phyloP scores from a whole-genome alignment of 306 rosid species.

The Medicago arabica region DNA sequence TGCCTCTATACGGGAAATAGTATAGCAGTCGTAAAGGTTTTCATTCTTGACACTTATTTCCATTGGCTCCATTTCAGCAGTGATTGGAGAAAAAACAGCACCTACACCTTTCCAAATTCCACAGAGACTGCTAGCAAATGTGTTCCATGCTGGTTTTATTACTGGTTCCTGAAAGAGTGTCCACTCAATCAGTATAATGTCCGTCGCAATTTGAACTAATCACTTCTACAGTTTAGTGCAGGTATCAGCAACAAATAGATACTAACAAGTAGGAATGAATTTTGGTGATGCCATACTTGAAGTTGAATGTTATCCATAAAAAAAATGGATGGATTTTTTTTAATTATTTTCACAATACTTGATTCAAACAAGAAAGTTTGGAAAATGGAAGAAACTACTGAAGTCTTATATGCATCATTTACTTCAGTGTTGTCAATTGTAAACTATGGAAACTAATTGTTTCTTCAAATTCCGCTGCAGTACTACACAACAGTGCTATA shows the following conservation, averaged over 20 bases:
- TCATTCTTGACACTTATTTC: constrained; percentile 69
- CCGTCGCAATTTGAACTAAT: constrained; percentile 12
- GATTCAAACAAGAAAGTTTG: too few relatives aligned
- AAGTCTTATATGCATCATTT: too few relatives aligned
- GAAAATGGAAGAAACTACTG: too few relatives aligned
- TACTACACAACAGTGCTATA: too few relatives aligned
- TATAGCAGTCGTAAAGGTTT: constrained; percentile 90
- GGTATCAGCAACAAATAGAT: background rate
- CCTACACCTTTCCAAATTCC: constrained; percentile 99
- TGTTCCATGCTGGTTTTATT: constrained; percentile 85
- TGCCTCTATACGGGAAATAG: constrained; percentile 66
- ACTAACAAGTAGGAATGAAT: constrained; percentile 12
- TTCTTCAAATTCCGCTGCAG: too few relatives aligned
- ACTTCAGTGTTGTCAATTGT: too few relatives aligned
- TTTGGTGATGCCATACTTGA: too few relatives aligned
- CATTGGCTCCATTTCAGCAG: constrained; percentile 95
- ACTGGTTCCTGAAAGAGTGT: constrained; percentile 86
- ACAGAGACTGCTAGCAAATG: constrained; percentile 90
- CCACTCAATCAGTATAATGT: constrained; percentile 35
- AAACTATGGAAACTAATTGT: too few relatives aligned
- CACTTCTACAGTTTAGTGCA: constrained; percentile 30
- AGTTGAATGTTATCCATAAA: too few relatives aligned
- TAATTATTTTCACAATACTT: too few relatives aligned
- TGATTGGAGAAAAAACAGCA: constrained; percentile 90
- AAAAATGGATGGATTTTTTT: too few relatives aligned